Evolutionary conservation across 2,329 filamentous ascomycete genomes (phyloP), one percentile per base, ranked within the genome.

Genomic region (Penicillium polonicum): DNA sequence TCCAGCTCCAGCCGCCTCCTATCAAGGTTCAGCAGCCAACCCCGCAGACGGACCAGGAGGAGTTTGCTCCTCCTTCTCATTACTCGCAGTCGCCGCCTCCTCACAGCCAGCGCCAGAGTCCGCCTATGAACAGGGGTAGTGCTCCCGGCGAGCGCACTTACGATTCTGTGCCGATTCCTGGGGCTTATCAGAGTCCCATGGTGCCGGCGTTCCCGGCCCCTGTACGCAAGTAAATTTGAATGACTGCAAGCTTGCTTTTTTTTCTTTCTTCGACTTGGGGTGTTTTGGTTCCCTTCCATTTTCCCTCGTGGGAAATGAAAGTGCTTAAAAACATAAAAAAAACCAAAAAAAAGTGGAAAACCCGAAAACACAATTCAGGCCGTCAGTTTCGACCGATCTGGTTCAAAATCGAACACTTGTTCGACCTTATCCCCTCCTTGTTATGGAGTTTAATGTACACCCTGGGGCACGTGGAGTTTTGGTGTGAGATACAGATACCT

Each of bases 1-100:
- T 97, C 82, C 88, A 89, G 71, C 86, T 97, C 42, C 91, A 96
- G 79, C 82, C 92, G 19, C 92, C 93, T 41, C 93, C 93, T 0
- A 82, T 82, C 74, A 91, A 89, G 73, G 84, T 92, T 48, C 90
- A 90, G 52, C 83, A 85, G 56, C 88, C 91, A 7, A 94, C 90
- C 0, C 91, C 91, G 29, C 89, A 86, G 75, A 76, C 84, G 53
- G 76, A 78, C 39, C 85, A 88, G 68, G 81, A 80, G 21, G 85
- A 82, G 41, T 91, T 94, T 72, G 81, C 68, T 64, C 63, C 71
- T 61, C 51, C 68, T 65, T 62, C 71, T 62, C 48, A 56, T 53
- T 68, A 71, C 44, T 39, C 58, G 6, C 72, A 64, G 31, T 61
- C 65, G 33, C 66, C 63, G 9, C 68, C 55, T 35, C 64, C 23